These are phyloP conservation scores for Cyberlindnera maritima DNA, from an alignment of 805 yeast species.

Conservation along the genomic window DNA sequence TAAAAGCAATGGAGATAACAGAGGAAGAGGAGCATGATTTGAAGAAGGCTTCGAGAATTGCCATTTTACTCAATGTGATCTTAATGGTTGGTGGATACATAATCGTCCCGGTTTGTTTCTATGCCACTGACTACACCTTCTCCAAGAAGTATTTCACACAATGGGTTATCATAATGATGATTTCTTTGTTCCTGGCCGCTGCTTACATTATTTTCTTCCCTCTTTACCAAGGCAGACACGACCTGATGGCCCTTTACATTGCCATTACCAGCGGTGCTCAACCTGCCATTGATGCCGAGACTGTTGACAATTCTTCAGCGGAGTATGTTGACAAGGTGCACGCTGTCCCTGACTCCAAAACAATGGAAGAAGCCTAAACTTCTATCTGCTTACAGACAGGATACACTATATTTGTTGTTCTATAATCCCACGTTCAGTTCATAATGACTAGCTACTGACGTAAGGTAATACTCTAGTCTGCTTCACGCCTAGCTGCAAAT, in stretches of 20 bases:
- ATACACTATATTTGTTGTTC: no score
- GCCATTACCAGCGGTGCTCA: conserved; percentile 3
- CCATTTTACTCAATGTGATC: conserved; percentile 38
- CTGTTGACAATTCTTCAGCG: background rate
- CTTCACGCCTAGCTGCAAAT: no score
- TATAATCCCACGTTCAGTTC: no score
- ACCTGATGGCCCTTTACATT: conserved; percentile 10
- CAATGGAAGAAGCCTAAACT: no score
- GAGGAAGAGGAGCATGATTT: conserved; percentile 23
- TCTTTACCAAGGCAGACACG: conserved; percentile 33
- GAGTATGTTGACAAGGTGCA: conserved; percentile 9
- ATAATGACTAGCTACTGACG: no score
- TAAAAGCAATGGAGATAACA: conserved; percentile 26
- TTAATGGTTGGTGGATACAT: conserved; percentile 31
- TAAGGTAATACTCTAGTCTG: no score
- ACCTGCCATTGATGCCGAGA: background rate
- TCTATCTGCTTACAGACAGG: no score
- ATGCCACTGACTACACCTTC: conserved; percentile 35
- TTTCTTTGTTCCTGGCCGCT: conserved; percentile 36
- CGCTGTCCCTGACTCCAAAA: background rate
- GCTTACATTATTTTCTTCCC: conserved; percentile 37
- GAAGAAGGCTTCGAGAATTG: conserved; percentile 38
- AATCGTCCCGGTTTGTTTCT: conserved; percentile 32
- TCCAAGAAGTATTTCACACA: conserved; percentile 35
- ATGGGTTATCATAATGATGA: conserved; percentile 36